Evolutionary conservation across 2,329 filamentous ascomycete genomes (phyloP), one percentile per base, ranked within the genome.

Genomic region (Biscogniauxia sp.): DNA sequence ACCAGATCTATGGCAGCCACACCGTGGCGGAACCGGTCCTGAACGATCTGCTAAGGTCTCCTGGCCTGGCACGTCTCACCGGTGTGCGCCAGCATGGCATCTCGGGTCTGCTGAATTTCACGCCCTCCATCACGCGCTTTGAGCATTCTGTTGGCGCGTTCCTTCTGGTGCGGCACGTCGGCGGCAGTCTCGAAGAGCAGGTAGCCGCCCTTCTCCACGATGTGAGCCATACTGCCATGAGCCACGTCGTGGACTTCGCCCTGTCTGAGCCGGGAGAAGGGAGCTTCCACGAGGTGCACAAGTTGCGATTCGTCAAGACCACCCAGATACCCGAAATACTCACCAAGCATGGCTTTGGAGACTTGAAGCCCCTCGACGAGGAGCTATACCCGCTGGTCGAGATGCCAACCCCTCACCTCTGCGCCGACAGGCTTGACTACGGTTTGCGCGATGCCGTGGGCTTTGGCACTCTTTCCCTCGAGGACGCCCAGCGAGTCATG

Each of bases 111-210:
- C 65, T 78, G 2, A 69, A 70, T 57, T 64, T 75, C 13, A 74
- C 71, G 5, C 75, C 72, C 5, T 58, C 56, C 15, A 69, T 78
- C 20, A 77, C 75, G 11, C 74, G 76, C 19, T 69, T 77, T 37
- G 75, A 78, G 61, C 76, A 78, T 63, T 77, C 75, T 7, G 72
- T 77, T 53, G 76, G 76, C 51, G 75, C 76, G 25, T 72, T 76
- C 13, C 64, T 78, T 8, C 69, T 77, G 11, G 75, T 77, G 25
- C 75, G 75, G 53, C 69, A 64, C 50, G 75, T 74, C 1, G 73
- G 74, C 15, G 75, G 64, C 20, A 68, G 57, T 28, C 20, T 78
- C 2, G 74, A 72, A 20, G 76, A 78, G 62, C 76, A 78, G 60
- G 68, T 76, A 32, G 72, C 75, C 15, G 76, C 72, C 2, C 70